Base-by-base conservation (phyloP, 768 basidiomycete genomes). In the Mycena crocata region DNA sequence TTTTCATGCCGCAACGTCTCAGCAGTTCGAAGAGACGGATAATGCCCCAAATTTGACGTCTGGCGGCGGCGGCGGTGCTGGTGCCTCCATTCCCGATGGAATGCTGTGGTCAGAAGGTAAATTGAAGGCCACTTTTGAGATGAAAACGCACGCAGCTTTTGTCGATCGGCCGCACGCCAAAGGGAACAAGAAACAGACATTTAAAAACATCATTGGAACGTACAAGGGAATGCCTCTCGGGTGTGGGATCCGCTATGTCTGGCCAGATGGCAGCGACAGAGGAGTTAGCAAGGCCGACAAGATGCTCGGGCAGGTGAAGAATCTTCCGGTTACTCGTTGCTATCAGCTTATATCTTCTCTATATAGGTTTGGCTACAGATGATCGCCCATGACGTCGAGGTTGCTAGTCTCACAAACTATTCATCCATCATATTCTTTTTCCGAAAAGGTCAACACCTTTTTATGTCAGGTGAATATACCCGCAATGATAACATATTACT, bases 101-200 rank as follows among this genome's bases (percentile, higher is more conserved):
- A 10, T n/a, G 8, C 13, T 21, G 14, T 6, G 21, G 40, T 14
- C 40, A n/a, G 6, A 42, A n/a, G 35, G 15, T 12, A 40, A 24
- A n/a, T 28, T 37, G 5, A 28, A 32, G 30, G 37, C 52, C 10
- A 37, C 21, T 6, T 12, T 55, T 28, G 52, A 24, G 23, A 21
- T 55, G 21, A 55, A 55, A 28, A 55, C 52, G 13, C 52, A 55
- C n/a, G 52, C 35, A 7, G 50, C 32, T 6, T 51, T 51, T 34
- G 14, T 51, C 19, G 8, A 8, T 37, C 35, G 15, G 15, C 15
- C 15, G 8, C 24, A 26, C n/a, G 26, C n/a, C 34, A 54, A 30
- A 12, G 21, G 7, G 10, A 17, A 37, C 9, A 37, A 54, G 21
- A 24, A 34, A 34, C 51, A 35, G 9, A 54, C 51, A 5, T 35